phyloP scores from a whole-genome alignment of 139 green algal genomes.

The Cymbomonas tetramitiformis region DNA sequence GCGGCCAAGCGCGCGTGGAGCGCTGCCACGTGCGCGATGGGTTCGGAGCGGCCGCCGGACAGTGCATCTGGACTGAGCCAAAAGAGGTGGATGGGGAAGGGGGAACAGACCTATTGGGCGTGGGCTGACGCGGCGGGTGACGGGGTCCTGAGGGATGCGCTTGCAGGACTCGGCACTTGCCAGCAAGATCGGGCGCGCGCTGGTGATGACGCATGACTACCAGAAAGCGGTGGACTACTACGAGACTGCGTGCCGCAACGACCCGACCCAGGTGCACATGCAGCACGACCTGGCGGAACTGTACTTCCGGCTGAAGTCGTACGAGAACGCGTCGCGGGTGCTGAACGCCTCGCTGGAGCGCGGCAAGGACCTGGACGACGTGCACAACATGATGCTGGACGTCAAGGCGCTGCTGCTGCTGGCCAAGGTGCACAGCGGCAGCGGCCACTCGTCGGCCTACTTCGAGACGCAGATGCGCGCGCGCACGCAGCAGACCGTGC shows the following conservation, averaged over 20 bases:
- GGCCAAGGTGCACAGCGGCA: constrained; percentile 22
- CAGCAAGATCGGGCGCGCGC: constrained; percentile 25
- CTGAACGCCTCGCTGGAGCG: constrained; percentile 17
- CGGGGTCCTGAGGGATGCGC: too few species aligned
- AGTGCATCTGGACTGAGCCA: too few species aligned
- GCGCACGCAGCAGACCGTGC: constrained; percentile 26
- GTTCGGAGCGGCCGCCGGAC: too few species aligned
- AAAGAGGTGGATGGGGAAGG: too few species aligned
- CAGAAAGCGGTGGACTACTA: constrained; percentile 51
- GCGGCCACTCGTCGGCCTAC: background rate
- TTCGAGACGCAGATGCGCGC: constrained; percentile 12
- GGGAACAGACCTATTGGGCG: too few species aligned
- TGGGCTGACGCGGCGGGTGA: too few species aligned
- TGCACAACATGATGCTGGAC: constrained; percentile 34
- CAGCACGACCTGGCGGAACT: constrained; percentile 50
- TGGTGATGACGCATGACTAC: constrained; percentile 56
- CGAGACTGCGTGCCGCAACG: constrained; percentile 42
- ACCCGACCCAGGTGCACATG: constrained; percentile 28
- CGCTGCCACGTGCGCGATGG: too few species aligned
- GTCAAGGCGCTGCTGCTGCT: constrained; percentile 30
- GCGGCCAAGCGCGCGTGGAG: too few species aligned
- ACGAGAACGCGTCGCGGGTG: constrained; percentile 27
- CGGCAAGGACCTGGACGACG: background rate
- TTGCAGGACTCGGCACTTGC: constrained; percentile 6
- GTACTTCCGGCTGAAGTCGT: constrained; percentile 42